Base-by-base conservation (phyloP, 2,329 filamentous ascomycete species). In the Penicillium brevicompactum region DNA sequence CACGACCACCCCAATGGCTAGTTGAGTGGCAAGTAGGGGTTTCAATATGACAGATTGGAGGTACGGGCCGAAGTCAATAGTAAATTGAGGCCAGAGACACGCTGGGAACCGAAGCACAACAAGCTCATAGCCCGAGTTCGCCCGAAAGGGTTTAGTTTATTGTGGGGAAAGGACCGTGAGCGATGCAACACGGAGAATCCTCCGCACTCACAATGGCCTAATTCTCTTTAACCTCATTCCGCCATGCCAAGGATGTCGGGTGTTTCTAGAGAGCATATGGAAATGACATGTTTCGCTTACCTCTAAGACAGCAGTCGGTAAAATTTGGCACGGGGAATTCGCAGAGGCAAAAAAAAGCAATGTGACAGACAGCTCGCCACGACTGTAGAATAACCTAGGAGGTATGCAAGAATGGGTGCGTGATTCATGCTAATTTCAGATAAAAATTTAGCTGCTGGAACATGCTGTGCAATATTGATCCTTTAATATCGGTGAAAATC, bases 161-260 rank as follows among this genome's bases (percentile, higher is more conserved):
- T 61, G 56, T 63, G 62, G 60, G 62, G 60, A 51, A 59, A 47
- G 49, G 30, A 22, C 61, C 60, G 62, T 63, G 59, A 51, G 57
- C 49, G 22, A 64, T 63, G 32, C 53, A 57, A 43, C 55, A 63
- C 62, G 62, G 62, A 61, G 58, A 14, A 21, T 32, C 16, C 60
- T 61, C 62, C 62, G 62, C 47, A 40, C 49, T 49, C 45, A 46
- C 46, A 53, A 50, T 49, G 43, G 53, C 30, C 22, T 27, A 34
- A 31, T 13, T 13, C 11, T 27, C 41, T 18, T 27, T 24, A 21
- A 14, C 42, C 48, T 38, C 27, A 11, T 16, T 32, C 11, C 16
- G 3, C 18, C 2, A 45, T 14, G 31, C 32, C 16, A 50, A 6
- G 7, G 16, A 9, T 16, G 32, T 5, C 31, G 11, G 24, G 14